Conservation (phyloP, 2,329 filamentous ascomycete species). For the Penicillium sp. region DNA sequence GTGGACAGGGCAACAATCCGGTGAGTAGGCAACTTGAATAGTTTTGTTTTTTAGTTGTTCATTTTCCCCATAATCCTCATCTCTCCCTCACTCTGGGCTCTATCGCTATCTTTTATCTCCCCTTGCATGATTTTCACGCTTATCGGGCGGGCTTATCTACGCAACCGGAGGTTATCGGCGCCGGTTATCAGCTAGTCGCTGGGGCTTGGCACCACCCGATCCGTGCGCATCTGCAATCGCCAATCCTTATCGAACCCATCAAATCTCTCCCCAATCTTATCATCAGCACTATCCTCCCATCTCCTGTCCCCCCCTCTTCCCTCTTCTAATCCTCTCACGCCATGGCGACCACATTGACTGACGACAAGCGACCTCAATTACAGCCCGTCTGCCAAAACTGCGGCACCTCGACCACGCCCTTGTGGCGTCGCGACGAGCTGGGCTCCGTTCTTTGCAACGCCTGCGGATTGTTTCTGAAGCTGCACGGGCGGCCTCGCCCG, state of each 20-base stretch:
- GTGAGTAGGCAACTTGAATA: conserved; percentile 43
- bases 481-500: conserved; percentile 89
- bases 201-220: conserved; percentile 46
- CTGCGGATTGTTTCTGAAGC: conserved; percentile 95
- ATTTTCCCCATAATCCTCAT: not conserved
- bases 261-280: conserved; percentile 53
- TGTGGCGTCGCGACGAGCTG: conserved; percentile 97
- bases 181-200: conserved; percentile 40
- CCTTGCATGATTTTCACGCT: conserved; percentile 27
- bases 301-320: conserved; percentile 33
- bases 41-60: not conserved
- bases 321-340: conserved; percentile 29
- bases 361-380: conserved; percentile 63
- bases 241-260: conserved; percentile 56
- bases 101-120: conserved; percentile 20
- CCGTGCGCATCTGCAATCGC: conserved; percentile 48
- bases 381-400: conserved; percentile 98
- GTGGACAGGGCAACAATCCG: conserved; percentile 62
- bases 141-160: conserved; percentile 33
- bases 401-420: conserved; percentile 88
- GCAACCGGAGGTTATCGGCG: conserved; percentile 41
- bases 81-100: conserved; percentile 6
- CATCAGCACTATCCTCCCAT: conserved; percentile 42
- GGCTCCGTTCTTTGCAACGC: conserved; percentile 98
- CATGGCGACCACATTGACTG: conserved; percentile 57